phyloP scores from a whole-genome alignment of 1,284 basidiomycete species.

The Ustilago xerochloae region DNA sequence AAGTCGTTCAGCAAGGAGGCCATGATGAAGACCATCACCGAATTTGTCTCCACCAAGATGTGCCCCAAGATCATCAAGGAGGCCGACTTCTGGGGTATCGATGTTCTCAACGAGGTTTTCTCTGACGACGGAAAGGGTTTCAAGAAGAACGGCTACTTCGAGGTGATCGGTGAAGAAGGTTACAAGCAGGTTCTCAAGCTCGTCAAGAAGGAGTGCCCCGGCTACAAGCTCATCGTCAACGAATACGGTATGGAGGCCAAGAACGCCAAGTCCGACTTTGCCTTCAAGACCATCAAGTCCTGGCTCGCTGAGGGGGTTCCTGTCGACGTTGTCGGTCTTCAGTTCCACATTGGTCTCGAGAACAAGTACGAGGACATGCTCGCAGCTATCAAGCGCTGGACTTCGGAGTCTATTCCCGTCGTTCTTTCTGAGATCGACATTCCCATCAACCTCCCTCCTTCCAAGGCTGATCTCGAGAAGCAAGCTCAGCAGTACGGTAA shows the following conservation, averaged over 20 bases:
- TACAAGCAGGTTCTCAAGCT: constrained; percentile 42
- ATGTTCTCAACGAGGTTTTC: constrained; percentile 50
- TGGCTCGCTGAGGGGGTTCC: constrained; percentile 42
- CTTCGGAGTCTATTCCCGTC: constrained; percentile 26
- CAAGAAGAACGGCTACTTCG: constrained; percentile 50
- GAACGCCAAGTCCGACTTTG: constrained; percentile 39
- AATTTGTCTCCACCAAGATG: constrained; percentile 40
- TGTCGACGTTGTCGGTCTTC: constrained; percentile 33
- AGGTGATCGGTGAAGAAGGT: constrained; percentile 44
- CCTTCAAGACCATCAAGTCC: constrained; percentile 48
- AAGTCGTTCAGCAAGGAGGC: constrained; percentile 39
- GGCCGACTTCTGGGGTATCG: constrained; percentile 44
- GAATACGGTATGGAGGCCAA: constrained; percentile 40
- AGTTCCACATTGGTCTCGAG: constrained; percentile 28
- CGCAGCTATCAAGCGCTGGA: constrained; percentile 41
- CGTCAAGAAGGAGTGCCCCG: constrained; percentile 37
- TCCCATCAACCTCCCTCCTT: constrained; percentile 39
- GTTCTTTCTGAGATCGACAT: constrained; percentile 44
- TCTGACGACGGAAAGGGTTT: constrained; percentile 36
- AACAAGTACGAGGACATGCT: constrained; percentile 40
- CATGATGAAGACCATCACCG: constrained; percentile 48
- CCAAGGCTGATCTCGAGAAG: constrained; percentile 27
- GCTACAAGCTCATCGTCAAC: constrained; percentile 46
- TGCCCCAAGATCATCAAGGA: constrained; percentile 51
- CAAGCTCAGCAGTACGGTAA: constrained; percentile 49